A percentile compares a stretch with the other conserved stretches of the same genome.
Evolutionary conservation across 805 yeast species (phyloP).

Genomic region (Sugiyamaella americana): DNA sequence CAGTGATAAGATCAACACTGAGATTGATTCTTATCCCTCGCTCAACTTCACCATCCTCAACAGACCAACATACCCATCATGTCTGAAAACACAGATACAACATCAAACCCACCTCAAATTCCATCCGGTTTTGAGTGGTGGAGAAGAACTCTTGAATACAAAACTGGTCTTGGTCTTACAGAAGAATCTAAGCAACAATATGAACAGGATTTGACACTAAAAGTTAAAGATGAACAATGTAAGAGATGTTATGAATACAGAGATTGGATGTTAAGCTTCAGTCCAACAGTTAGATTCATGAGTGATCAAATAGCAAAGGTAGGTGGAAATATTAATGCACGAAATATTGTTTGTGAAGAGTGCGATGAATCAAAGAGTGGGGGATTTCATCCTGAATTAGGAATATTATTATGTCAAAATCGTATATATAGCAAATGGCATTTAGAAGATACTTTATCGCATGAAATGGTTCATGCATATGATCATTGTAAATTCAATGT

Average conservation of each 20-base stretch:
- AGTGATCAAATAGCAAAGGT: constrained; percentile 69
- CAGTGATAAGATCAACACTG: too few relatives aligned
- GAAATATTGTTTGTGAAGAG: constrained; percentile 65
- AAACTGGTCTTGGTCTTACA: constrained; percentile 61
- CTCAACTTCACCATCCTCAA: too few relatives aligned
- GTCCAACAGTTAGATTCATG: constrained; percentile 83
- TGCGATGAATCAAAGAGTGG: constrained; percentile 85
- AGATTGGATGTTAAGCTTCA: constrained; percentile 68
- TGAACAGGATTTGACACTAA: constrained; percentile 47
- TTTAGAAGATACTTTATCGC: constrained; percentile 84
- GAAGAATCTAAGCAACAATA: constrained; percentile 48
- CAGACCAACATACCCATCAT: too few relatives aligned
- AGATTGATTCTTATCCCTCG: too few relatives aligned
- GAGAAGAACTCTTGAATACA: constrained; percentile 64
- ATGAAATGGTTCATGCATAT: constrained; percentile 89
- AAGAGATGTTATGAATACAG: constrained; percentile 63
- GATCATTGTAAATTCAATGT: constrained; percentile 85
- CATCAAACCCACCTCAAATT: too few relatives aligned
- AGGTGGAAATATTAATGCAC: constrained; percentile 44
- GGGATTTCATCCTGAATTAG: constrained; percentile 87
- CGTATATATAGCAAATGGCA: constrained; percentile 68
- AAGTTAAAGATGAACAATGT: constrained; percentile 51
- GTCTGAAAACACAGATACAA: too few relatives aligned
- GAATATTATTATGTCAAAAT: constrained; percentile 83
- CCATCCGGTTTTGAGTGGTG: constrained; percentile 67